phyloP scores from a whole-genome alignment of 2,329 filamentous ascomycete species.

The Calonectria henricotiae region DNA sequence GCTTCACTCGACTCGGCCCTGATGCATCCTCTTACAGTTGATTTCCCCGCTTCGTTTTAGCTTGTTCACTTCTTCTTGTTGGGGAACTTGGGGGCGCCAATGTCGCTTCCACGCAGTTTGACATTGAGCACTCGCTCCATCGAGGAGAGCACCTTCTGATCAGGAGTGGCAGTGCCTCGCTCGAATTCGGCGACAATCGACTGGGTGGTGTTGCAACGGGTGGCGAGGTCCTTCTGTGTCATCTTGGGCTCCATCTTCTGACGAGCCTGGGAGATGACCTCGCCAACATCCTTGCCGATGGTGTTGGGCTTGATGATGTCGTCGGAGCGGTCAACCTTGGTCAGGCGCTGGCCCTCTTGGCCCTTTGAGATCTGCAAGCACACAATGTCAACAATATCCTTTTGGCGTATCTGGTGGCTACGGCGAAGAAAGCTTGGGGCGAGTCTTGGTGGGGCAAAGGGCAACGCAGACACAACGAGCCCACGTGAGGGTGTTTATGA shows the following conservation, averaged over 20 bases:
- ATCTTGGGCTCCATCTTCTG: constrained; percentile 91
- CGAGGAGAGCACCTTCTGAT: constrained; percentile 84
- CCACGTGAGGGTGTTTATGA: constrained; percentile 21
- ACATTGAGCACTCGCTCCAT: constrained; percentile 92
- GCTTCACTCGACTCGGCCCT: constrained; percentile 53
- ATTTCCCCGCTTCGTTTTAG: constrained; percentile 30
- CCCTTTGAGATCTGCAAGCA: constrained; percentile 47
- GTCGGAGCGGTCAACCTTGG: constrained; percentile 97
- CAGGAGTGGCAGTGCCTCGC: constrained; percentile 82
- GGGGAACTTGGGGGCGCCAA: constrained; percentile 87
- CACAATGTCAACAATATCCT: constrained; percentile 40
- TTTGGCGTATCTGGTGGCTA: constrained; percentile 2
- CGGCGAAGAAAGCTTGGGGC: constrained; percentile 6
- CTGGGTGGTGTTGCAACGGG: constrained; percentile 90
- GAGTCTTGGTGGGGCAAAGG: constrained; percentile 20
- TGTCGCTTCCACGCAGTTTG: constrained; percentile 88
- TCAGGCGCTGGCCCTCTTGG: constrained; percentile 91
- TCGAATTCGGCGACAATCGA: constrained; percentile 89
- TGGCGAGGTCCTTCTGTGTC: constrained; percentile 92
- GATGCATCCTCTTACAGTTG: constrained; percentile 47
- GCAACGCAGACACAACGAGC: constrained; percentile 9
- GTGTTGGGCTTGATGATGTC: constrained; percentile 99
- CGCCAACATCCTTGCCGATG: constrained; percentile 84
- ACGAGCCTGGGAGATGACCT: constrained; percentile 86
- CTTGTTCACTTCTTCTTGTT: constrained; percentile 74